Percentiles rank a stretch among this genome's conserved stretches.
phyloP scores from a whole-genome alignment of 208 protist genomes.

The Trypanosoma cruzi region DNA sequence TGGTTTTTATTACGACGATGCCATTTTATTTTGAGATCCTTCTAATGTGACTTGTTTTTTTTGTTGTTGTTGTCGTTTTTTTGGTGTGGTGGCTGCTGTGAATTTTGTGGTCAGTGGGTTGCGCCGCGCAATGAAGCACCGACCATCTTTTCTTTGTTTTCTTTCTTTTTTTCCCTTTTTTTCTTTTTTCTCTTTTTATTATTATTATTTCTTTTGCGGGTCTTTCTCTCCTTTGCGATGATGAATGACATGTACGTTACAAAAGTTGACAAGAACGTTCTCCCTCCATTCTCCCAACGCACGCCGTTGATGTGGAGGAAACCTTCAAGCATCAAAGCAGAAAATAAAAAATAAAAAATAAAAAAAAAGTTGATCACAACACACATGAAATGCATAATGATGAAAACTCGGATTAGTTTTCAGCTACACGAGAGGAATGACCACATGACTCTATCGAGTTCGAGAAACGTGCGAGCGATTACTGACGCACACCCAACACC shows the following conservation, averaged over 20 bases:
- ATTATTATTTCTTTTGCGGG: not conserved
- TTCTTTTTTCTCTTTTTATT: conserved; percentile 7
- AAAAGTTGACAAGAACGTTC: not conserved
- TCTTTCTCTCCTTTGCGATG: conserved; percentile 7
- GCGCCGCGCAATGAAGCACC: not conserved
- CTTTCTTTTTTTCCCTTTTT: not conserved
- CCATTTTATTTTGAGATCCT: conserved; percentile 1
- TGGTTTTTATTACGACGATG: not conserved
- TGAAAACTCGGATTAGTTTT: conserved; percentile 20
- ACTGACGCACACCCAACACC: conserved; percentile 14
- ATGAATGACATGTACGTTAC: not conserved
- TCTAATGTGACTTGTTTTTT: not conserved
- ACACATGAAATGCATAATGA: not conserved
- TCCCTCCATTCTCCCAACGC: not conserved
- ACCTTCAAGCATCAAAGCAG: not conserved
- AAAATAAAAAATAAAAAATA: conserved; percentile 4
- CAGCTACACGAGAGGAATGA: conserved; percentile 15
- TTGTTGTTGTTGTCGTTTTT: conserved; percentile 8
- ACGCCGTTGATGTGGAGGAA: not conserved
- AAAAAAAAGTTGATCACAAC: not conserved
- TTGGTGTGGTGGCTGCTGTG: not conserved
- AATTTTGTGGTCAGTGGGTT: not conserved
- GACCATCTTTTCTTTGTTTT: not conserved
- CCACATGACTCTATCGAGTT: conserved; percentile 16
- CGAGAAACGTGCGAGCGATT: conserved; percentile 33